Evolutionary conservation across 2,329 filamentous ascomycete species (phyloP).

Genomic region (Alternaria hordeiaustralica): DNA sequence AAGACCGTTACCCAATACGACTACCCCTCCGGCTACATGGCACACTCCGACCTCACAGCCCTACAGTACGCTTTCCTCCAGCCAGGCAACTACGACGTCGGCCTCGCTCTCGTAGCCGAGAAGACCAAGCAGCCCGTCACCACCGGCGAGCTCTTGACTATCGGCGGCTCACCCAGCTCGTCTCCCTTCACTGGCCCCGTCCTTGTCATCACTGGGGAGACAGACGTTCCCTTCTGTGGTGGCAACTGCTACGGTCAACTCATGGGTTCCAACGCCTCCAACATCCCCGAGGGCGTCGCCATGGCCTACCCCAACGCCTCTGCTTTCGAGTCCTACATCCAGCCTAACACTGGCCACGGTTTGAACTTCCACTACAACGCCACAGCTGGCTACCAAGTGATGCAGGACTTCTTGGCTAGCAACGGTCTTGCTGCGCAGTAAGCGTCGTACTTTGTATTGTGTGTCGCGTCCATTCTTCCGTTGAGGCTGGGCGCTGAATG

Average conservation of each 20-base stretch:
- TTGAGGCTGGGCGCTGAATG: background rate
- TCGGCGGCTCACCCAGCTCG: conserved; percentile 50
- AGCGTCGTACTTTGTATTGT: background rate
- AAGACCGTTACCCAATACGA: conserved; percentile 28
- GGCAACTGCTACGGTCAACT: conserved; percentile 59
- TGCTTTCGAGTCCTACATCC: conserved; percentile 61
- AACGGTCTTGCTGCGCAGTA: conserved; percentile 29
- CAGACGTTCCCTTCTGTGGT: conserved; percentile 65
- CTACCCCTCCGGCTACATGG: conserved; percentile 61
- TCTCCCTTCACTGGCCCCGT: conserved; percentile 61
- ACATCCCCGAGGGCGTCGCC: conserved; percentile 55
- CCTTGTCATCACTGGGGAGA: conserved; percentile 63
- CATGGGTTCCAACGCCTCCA: conserved; percentile 50
- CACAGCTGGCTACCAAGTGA: conserved; percentile 49
- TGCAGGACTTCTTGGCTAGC: conserved; percentile 44
- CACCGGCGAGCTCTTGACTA: conserved; percentile 64
- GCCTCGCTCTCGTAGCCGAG: conserved; percentile 56
- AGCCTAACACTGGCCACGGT: conserved; percentile 56
- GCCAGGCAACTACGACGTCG: conserved; percentile 63
- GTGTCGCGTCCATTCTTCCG: background rate
- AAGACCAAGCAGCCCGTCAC: conserved; percentile 63
- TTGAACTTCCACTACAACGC: conserved; percentile 58
- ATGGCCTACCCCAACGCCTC: conserved; percentile 55
- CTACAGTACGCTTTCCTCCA: conserved; percentile 59
- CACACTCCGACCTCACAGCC: conserved; percentile 53